Evolutionary conservation across 169 alveolate genomes (phyloP).

Genomic region (Plasmodium blacklocki): DNA sequence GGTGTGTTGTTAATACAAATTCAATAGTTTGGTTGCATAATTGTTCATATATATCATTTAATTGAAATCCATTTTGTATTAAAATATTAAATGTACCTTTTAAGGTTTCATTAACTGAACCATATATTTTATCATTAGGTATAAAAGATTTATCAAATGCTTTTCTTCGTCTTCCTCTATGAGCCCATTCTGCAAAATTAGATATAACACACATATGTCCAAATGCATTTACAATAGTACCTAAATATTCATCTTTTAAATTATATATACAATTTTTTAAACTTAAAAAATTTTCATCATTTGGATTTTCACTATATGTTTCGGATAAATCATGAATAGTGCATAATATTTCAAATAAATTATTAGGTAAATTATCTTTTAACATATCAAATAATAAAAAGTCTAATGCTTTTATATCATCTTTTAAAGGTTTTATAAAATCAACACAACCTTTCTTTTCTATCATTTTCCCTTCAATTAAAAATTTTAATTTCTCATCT

Average conservation of each 20-base stretch:
- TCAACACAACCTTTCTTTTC: slow-evolving; percentile 47
- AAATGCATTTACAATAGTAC: slow-evolving; percentile 79
- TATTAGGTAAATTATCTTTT: slow-evolving; percentile 55
- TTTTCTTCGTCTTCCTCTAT: slow-evolving; percentile 82
- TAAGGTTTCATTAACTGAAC: slow-evolving; percentile 53
- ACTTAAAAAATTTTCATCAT: slow-evolving; percentile 35
- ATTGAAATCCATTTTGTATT: slow-evolving; percentile 76
- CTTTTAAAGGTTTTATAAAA: slow-evolving; percentile 71
- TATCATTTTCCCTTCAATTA: slow-evolving; percentile 65
- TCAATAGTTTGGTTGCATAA: slow-evolving; percentile 80
- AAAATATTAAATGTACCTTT: slow-evolving; percentile 76
- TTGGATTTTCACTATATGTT: slow-evolving; percentile 68
- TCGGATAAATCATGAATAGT: slow-evolving; percentile 64
- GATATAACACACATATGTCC: slow-evolving; percentile 82
- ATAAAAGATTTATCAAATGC: slow-evolving; percentile 75
- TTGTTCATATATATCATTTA: slow-evolving; percentile 78
- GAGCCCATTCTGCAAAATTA: slow-evolving; percentile 85
- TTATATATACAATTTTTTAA: slow-evolving; percentile 43
- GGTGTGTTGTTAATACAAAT: slow-evolving; percentile 88
- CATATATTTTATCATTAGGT: slow-evolving; percentile 74
- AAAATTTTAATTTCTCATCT: slow-evolving; percentile 34
- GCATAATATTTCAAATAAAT: slow-evolving; percentile 43
- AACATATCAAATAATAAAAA: slow-evolving; percentile 64
- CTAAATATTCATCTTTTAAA: slow-evolving; percentile 45
- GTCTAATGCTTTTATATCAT: slow-evolving; percentile 68